These are phyloP conservation scores for Globisporangium uncinulatum DNA, from an alignment of 352 stramenopile species.

Conservation along the genomic window DNA sequence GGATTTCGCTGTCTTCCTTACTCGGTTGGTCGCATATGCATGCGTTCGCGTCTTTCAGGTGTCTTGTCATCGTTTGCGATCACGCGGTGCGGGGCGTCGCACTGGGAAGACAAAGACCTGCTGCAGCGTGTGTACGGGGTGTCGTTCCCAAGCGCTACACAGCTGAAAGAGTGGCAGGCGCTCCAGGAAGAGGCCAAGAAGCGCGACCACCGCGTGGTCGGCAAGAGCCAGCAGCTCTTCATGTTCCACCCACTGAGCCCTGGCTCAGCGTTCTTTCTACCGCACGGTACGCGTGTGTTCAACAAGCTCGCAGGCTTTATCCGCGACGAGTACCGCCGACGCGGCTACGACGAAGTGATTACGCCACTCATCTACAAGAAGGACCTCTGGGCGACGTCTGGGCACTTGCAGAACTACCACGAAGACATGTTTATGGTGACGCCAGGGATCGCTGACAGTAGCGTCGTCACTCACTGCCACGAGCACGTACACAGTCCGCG, in stretches of 20 bases:
- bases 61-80: conserved; percentile 93
- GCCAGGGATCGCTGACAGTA: conserved; percentile 44
- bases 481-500: conserved; percentile 21
- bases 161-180: conserved; percentile 85
- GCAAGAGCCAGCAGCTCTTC: conserved; percentile 95
- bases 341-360: conserved; percentile 96
- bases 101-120: conserved; percentile 88
- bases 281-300: conserved; percentile 97
- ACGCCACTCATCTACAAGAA: conserved; percentile 97
- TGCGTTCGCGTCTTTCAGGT: conserved; percentile 20
- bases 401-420: conserved; percentile 96
- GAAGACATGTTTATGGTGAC: conserved; percentile 95
- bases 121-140: conserved; percentile 97
- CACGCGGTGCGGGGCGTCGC: conserved; percentile 92
- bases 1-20: no score
- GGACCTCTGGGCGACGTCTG: conserved; percentile 96
- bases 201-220: conserved; percentile 94
- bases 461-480: conserved; percentile 12
- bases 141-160: conserved; percentile 89
- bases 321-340: conserved; percentile 75
- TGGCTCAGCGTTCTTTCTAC: conserved; percentile 97
- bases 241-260: conserved; percentile 94
- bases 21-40: not conserved
- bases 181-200: conserved; percentile 95
- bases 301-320: conserved; percentile 93